Percentiles rank a stretch among this genome's conserved stretches.
Evolutionary conservation across 1,284 basidiomycete species (phyloP).

Genomic region (Mrakiaceae sp.): DNA sequence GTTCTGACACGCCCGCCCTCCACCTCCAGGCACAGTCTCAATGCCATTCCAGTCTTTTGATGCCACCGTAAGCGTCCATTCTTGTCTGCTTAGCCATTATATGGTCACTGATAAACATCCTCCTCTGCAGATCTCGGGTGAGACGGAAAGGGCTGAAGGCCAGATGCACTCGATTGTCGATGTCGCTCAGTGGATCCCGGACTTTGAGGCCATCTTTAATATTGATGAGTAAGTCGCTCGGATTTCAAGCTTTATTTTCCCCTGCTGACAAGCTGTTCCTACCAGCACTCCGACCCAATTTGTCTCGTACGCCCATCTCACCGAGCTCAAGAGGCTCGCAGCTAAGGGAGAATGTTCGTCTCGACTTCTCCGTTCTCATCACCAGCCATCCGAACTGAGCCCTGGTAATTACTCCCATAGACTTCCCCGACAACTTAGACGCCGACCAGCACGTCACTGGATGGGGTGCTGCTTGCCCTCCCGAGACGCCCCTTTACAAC

Average conservation of each 20-base stretch:
- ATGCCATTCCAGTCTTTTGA: no score
- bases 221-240: neutral
- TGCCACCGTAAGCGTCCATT: no score
- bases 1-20: no score
- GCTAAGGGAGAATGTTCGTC: constrained; percentile 18
- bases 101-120: neutral
- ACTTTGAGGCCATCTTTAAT: constrained; percentile 9
- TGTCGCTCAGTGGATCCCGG: constrained; percentile 14
- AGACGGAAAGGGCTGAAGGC: constrained; percentile 9
- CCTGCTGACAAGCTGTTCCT: neutral
- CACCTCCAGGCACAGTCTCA: no score
- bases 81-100: no score
- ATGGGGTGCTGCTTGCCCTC: constrained; percentile 14
- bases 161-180: constrained; percentile 16
- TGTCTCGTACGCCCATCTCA: constrained; percentile 10
- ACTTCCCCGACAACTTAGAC: constrained; percentile 4
- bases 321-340: constrained; percentile 10
- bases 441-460: constrained; percentile 10
- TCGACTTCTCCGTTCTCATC: neutral
- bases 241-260: neutral
- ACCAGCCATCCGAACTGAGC: neutral
- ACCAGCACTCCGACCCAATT: constrained; percentile 16
- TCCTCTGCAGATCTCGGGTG: neutral
- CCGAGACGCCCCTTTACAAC: constrained; percentile 6
- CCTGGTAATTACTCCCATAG: neutral